Evolutionary conservation across 2,329 filamentous ascomycete species (phyloP).

Genomic region (Mycosphaerella arachidis): DNA sequence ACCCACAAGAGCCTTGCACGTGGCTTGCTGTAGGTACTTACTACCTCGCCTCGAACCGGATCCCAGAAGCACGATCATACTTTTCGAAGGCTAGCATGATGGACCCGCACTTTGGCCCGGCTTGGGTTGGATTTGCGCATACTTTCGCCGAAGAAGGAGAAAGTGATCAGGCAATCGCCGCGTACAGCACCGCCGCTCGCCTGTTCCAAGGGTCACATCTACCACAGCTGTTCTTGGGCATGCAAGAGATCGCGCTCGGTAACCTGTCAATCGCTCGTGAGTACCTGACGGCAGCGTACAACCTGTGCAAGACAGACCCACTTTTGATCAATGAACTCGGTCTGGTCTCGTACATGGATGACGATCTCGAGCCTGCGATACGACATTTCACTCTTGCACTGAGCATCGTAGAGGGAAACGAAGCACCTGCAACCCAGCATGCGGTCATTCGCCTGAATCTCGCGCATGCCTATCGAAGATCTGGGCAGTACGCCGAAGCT

Average conservation of each 20-base stretch:
- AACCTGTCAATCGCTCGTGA: slow-evolving; percentile 92
- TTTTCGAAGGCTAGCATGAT: slow-evolving; percentile 97
- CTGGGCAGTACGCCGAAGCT: slow-evolving; percentile 64
- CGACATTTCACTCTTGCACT: slow-evolving; percentile 75
- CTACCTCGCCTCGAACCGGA: slow-evolving; percentile 82
- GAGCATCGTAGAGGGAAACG: slow-evolving; percentile 70
- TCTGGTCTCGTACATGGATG: slow-evolving; percentile 91
- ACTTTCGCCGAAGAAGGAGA: slow-evolving; percentile 97
- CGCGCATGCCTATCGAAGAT: slow-evolving; percentile 76
- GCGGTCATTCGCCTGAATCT: slow-evolving; percentile 82
- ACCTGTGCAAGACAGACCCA: slow-evolving; percentile 77
- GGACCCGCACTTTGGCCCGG: slow-evolving; percentile 93
- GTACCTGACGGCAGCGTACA: slow-evolving; percentile 85
- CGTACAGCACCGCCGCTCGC: slow-evolving; percentile 90
- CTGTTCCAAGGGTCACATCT: slow-evolving; percentile 96
- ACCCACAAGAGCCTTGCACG: slow-evolving; percentile 83
- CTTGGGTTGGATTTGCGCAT: slow-evolving; percentile 98
- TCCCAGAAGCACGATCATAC: slow-evolving; percentile 89
- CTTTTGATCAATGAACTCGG: slow-evolving; percentile 93
- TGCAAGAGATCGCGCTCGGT: slow-evolving; percentile 96
- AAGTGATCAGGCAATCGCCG: slow-evolving; percentile 95
- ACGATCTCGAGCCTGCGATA: slow-evolving; percentile 69
- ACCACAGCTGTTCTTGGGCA: slow-evolving; percentile 90
- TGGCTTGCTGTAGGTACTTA: slow-evolving; percentile 95
- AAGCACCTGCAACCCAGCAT: slow-evolving; percentile 70